These are phyloP conservation scores for Candida orba DNA, from an alignment of 805 yeast species.

Conservation along the genomic window DNA sequence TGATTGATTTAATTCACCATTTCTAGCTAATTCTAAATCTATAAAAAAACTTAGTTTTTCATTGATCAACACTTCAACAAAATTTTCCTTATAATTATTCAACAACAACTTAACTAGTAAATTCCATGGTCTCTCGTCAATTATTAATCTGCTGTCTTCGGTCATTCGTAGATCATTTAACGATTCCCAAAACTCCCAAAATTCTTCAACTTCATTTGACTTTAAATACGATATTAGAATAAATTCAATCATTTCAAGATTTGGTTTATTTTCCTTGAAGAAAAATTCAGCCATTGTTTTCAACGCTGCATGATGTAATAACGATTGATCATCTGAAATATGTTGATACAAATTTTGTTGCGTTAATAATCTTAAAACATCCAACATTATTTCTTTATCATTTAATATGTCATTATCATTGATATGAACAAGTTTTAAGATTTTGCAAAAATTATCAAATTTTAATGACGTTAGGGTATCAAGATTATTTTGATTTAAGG, in stretches of 20 bases:
- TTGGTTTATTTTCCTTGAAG: slow-evolving; percentile 1
- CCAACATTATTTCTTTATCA: slow-evolving; percentile 9
- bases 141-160: neutral
- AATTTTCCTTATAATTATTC: slow-evolving; percentile 11
- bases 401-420: slow-evolving; percentile 8
- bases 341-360: slow-evolving; percentile 17
- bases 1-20: slow-evolving; percentile 2
- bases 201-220: slow-evolving; percentile 10
- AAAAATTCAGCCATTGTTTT: slow-evolving; percentile 12
- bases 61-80: slow-evolving; percentile 13
- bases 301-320: slow-evolving; percentile 5
- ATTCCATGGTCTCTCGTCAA: slow-evolving; percentile 21
- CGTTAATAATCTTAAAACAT: slow-evolving; percentile 15
- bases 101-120: slow-evolving; percentile 8
- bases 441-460: slow-evolving; percentile 5
- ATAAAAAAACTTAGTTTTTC: slow-evolving; percentile 7
- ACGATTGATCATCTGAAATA: slow-evolving; percentile 4
- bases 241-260: slow-evolving; percentile 10
- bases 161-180: slow-evolving; percentile 1
- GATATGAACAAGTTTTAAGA: slow-evolving; percentile 9
- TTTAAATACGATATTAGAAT: slow-evolving; percentile 15
- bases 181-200: slow-evolving; percentile 18
- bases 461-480: slow-evolving; percentile 2
- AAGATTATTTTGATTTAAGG: slow-evolving; percentile 4
- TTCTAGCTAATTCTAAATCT: slow-evolving; percentile 2